Percentiles rank a stretch among this genome's conserved stretches.
Conservation (phyloP, 163 green algal species). For the Coccomyxa subellipsoidea region DNA sequence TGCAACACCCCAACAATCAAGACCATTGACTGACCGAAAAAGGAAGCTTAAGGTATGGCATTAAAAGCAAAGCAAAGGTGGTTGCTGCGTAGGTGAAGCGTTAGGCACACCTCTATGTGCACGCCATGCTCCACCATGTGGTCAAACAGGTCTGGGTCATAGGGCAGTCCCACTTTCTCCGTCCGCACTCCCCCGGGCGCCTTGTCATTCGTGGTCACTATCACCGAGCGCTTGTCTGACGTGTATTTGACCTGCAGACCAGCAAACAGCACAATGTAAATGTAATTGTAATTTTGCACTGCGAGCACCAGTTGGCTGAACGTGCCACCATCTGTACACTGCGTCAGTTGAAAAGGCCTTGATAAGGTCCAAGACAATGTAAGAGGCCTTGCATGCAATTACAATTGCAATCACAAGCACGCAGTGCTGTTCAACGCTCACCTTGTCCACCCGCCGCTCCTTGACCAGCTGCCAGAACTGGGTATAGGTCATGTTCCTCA, state of each 20-base stretch:
- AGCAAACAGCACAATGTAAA: not conserved
- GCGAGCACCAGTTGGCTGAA: no score
- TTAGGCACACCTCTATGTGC: conserved; percentile 38
- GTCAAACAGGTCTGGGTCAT: conserved; percentile 78
- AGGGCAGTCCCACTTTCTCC: conserved; percentile 76
- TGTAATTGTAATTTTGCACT: no score
- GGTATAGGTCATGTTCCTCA: conserved; percentile 54
- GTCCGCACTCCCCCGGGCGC: conserved; percentile 68
- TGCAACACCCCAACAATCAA: no score
- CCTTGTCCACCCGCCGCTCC: conserved; percentile 41
- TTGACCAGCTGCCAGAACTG: conserved; percentile 58
- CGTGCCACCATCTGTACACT: no score
- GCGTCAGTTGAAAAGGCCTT: no score
- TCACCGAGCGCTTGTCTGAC: conserved; percentile 42
- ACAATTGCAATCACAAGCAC: not conserved
- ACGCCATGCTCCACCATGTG: conserved; percentile 71
- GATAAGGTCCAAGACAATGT: no score
- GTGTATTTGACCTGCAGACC: conserved; percentile 43
- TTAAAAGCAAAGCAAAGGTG: no score
- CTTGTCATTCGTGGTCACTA: conserved; percentile 54
- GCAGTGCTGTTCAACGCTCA: not conserved
- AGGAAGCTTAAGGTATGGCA: not conserved
- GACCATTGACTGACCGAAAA: no score
- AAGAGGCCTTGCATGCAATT: not conserved
- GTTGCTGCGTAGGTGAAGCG: no score